Percentiles rank a stretch among this genome's conserved stretches.
These are phyloP conservation scores for Graphiopsis chlorocephala DNA, from an alignment of 2,329 filamentous ascomycete genomes.

Conservation along the genomic window DNA sequence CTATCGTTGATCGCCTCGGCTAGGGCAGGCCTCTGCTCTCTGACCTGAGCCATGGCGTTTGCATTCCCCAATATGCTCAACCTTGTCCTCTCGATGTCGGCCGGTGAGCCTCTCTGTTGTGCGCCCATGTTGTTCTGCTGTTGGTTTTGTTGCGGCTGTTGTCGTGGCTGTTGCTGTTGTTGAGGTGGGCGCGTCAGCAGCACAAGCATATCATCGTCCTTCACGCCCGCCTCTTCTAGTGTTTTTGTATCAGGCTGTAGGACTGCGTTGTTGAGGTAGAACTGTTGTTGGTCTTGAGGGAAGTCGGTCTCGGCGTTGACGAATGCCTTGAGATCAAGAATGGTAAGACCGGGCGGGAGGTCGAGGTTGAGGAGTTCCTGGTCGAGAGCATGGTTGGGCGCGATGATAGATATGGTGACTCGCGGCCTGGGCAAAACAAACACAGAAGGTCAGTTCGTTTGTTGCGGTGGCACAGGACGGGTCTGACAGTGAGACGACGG, in stretches of 20 bases:
- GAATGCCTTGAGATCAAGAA: conserved; percentile 82
- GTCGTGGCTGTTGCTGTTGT: conserved; percentile 46
- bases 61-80: conserved; percentile 80
- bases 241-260: conserved; percentile 76
- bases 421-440: conserved; percentile 58
- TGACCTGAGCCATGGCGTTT: conserved; percentile 66
- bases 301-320: conserved; percentile 81
- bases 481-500: conserved; percentile 31
- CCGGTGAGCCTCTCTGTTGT: conserved; percentile 32
- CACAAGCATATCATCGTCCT: conserved; percentile 88
- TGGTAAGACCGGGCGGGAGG: conserved; percentile 75
- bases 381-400: conserved; percentile 64
- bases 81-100: conserved; percentile 74
- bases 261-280: conserved; percentile 85
- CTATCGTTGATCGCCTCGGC: conserved; percentile 74
- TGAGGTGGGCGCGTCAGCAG: conserved; percentile 63
- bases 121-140: conserved; percentile 39
- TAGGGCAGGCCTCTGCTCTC: conserved; percentile 71
- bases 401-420: conserved; percentile 81
- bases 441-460: conserved; percentile 23
- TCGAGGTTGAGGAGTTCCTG: conserved; percentile 78
- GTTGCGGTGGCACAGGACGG: conserved; percentile 23
- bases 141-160: conserved; percentile 37
- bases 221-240: conserved; percentile 74
- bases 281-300: conserved; percentile 69